These are phyloP conservation scores for Fusarium avenaceum DNA, from an alignment of 2,329 filamentous ascomycete genomes.

Conservation along the genomic window DNA sequence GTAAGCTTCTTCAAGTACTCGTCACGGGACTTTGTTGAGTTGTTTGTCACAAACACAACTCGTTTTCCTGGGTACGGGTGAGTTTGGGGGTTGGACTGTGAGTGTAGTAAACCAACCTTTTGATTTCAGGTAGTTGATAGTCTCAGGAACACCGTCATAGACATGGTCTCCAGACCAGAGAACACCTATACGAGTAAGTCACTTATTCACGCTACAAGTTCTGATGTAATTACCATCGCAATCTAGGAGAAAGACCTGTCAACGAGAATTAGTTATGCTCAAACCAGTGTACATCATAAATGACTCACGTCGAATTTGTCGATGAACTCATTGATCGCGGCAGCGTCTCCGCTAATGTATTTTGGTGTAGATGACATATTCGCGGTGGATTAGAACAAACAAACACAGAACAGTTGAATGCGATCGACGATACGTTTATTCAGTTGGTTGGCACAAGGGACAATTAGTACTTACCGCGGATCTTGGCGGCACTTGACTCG, in stretches of 20 bases:
- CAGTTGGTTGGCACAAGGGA: constrained; percentile 6
- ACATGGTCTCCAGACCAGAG: constrained; percentile 96
- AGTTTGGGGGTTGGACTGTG: constrained; percentile 13
- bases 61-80: constrained; percentile 76
- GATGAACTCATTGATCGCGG: constrained; percentile 85
- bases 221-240: constrained; percentile 82
- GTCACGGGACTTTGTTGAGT: constrained; percentile 93
- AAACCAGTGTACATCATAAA: constrained; percentile 31
- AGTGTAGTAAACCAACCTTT: constrained; percentile 69
- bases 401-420: not conserved
- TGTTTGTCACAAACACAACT: constrained; percentile 97
- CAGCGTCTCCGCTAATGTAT: constrained; percentile 83
- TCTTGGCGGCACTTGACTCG: constrained; percentile 18
- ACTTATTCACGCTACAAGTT: not conserved
- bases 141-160: constrained; percentile 87
- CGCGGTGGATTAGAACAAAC: not conserved
- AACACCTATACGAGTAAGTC: constrained; percentile 73
- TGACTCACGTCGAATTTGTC: constrained; percentile 88
- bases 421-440: constrained; percentile 9
- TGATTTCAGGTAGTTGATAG: constrained; percentile 82
- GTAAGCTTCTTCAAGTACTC: constrained; percentile 96
- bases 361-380: constrained; percentile 58
- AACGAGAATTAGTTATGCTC: constrained; percentile 5
- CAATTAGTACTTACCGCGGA: constrained; percentile 2
- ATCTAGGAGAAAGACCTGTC: constrained; percentile 90